Evolutionary conservation across 2,329 filamentous ascomycete species (phyloP).

Genomic region (Pestalotiopsis sp.): DNA sequence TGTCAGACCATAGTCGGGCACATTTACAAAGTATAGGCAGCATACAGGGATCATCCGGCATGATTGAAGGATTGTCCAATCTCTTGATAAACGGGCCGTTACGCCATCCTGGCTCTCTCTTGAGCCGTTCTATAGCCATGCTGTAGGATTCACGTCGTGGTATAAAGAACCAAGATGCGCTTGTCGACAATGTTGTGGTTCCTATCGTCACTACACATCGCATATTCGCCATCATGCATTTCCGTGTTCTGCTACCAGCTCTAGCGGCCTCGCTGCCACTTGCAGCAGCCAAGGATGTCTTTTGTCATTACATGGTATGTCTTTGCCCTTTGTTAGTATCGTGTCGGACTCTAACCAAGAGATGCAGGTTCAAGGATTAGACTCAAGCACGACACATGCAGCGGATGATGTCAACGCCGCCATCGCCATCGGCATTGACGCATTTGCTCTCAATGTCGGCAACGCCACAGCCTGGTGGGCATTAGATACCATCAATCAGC

Average conservation of each 20-base stretch:
- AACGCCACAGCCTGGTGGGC: conserved; percentile 27
- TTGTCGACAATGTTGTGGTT: background rate
- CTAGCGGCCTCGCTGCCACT: background rate
- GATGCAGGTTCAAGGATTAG: background rate
- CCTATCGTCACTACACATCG: background rate
- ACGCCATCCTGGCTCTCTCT: too few relatives aligned
- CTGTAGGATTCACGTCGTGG: background rate
- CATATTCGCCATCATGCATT: background rate
- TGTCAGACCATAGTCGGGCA: too few relatives aligned
- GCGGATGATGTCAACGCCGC: conserved; percentile 31
- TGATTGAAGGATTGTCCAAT: too few relatives aligned
- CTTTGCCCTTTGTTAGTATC: background rate
- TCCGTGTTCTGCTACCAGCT: background rate
- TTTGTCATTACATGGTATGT: conserved; percentile 14
- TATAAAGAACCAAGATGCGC: background rate
- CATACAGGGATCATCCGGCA: too few relatives aligned
- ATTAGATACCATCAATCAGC: conserved; percentile 25
- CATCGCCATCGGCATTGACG: conserved; percentile 31
- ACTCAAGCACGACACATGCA: background rate
- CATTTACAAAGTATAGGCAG: too few relatives aligned
- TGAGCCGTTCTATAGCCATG: background rate
- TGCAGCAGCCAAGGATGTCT: conserved; percentile 9
- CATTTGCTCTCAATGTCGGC: conserved; percentile 38
- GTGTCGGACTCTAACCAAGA: background rate
- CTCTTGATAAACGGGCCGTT: too few relatives aligned